phyloP scores from a whole-genome alignment of 1,284 basidiomycete genomes.

The Melampsora americana region DNA sequence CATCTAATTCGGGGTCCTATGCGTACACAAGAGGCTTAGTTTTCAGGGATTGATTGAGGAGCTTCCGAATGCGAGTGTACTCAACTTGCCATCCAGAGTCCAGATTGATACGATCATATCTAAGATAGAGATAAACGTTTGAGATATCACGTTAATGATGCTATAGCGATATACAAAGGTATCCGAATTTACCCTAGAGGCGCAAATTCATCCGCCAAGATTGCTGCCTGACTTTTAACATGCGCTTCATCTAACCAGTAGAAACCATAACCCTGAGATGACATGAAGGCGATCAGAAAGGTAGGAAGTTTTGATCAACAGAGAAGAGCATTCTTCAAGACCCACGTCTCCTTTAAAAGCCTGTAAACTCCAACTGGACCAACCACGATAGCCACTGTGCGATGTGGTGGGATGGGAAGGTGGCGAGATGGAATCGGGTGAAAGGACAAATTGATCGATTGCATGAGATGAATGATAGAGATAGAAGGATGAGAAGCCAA shows the following conservation, averaged over 20 bases:
- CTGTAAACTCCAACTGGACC: constrained; percentile 42
- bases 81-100: constrained; percentile 45
- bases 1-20: constrained; percentile 33
- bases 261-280: constrained; percentile 34
- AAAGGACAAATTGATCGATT: background rate
- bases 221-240: constrained; percentile 32
- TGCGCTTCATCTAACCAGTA: constrained; percentile 33
- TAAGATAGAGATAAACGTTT: background rate
- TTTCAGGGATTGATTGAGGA: too few relatives aligned
- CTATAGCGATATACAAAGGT: too few relatives aligned
- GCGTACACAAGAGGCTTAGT: background rate
- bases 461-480: constrained; percentile 13
- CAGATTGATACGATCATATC: constrained; percentile 42
- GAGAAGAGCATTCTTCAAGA: background rate
- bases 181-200: constrained; percentile 1
- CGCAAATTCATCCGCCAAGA: constrained; percentile 30
- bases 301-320: background rate
- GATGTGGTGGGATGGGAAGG: background rate
- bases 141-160: background rate
- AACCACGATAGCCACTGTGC: constrained; percentile 19
- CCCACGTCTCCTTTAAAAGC: constrained; percentile 23
- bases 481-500: background rate
- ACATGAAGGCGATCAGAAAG: background rate
- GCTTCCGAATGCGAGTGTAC: background rate
- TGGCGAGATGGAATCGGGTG: background rate